Evolutionary conservation across 495 filamentous ascomycete species (phyloP).

Genomic region (Lineolata rhizophorae): DNA sequence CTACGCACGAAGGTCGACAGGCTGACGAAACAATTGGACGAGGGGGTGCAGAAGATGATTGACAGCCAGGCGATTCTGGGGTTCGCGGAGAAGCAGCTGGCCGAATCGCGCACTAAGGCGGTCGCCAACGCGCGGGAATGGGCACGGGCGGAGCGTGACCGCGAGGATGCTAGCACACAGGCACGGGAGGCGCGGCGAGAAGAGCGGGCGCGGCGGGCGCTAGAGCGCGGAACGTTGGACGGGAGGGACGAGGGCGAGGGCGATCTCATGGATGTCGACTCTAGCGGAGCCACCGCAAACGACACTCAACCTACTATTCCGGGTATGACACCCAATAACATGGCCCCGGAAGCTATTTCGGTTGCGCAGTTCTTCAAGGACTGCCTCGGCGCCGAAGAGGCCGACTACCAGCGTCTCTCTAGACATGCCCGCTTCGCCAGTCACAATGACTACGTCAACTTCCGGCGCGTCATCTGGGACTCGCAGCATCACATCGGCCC

Average conservation of each 20-base stretch:
- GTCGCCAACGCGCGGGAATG: slow-evolving; percentile 2
- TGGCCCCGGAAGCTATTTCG: too few relatives aligned
- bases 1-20: slow-evolving; percentile 7
- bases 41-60: slow-evolving; percentile 17
- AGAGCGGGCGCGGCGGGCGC: background rate
- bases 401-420: slow-evolving; percentile 13
- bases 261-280: slow-evolving; percentile 8
- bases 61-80: slow-evolving; percentile 6
- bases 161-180: background rate
- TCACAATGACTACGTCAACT: slow-evolving; percentile 58
- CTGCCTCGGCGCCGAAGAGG: slow-evolving; percentile 11
- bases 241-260: slow-evolving; percentile 6
- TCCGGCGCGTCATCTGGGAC: slow-evolving; percentile 60
- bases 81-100: background rate
- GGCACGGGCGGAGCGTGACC: too few relatives aligned
- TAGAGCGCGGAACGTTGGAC: too few relatives aligned
- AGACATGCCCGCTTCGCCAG: slow-evolving; percentile 31
- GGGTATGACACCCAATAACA: slow-evolving; percentile 7
- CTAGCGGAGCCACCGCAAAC: slow-evolving; percentile 3
- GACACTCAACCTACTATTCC: slow-evolving; percentile 3
- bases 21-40: slow-evolving; percentile 18
- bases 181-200: slow-evolving; percentile 3
- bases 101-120: slow-evolving; percentile 2
- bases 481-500: slow-evolving; percentile 42
- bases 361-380: too few relatives aligned